These are phyloP conservation scores for Wallacemonas sp. DNA, from an alignment of 208 protist species.

Conservation along the genomic window DNA sequence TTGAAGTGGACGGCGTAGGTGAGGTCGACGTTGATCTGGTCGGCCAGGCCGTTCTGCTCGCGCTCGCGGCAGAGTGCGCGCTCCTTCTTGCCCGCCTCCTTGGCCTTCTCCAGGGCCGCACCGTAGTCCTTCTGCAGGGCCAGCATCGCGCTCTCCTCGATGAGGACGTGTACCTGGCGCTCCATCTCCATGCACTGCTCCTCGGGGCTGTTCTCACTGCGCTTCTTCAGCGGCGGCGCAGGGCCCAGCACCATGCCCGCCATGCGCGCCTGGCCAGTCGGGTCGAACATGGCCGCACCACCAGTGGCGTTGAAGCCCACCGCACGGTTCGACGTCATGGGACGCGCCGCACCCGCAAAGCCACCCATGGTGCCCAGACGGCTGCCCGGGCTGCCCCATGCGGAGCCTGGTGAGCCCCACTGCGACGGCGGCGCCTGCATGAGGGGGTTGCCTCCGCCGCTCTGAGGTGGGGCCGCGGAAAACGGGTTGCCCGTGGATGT, in stretches of 20 bases:
- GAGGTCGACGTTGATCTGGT: constrained; percentile 96
- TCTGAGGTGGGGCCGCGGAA: constrained; percentile 21
- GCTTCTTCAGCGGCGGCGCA: constrained; percentile 91
- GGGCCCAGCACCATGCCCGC: constrained; percentile 73
- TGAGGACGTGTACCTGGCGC: constrained; percentile 90
- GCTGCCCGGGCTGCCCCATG: constrained; percentile 70
- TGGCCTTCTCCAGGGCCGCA: constrained; percentile 94
- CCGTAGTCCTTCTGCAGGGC: constrained; percentile 86
- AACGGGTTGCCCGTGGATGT: constrained; percentile 40
- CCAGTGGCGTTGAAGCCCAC: constrained; percentile 81
- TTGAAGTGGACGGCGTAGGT: constrained; percentile 97
- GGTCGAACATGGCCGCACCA: constrained; percentile 74
- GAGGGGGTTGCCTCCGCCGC: constrained; percentile 62
- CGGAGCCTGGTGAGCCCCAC: constrained; percentile 66
- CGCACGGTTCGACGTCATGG: constrained; percentile 94
- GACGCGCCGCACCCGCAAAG: constrained; percentile 54
- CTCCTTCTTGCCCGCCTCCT: constrained; percentile 94
- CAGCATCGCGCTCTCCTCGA: constrained; percentile 94
- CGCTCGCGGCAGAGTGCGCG: constrained; percentile 90
- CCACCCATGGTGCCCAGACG: constrained; percentile 70
- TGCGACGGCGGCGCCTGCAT: constrained; percentile 81
- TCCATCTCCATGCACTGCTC: constrained; percentile 94
- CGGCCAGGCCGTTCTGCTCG: constrained; percentile 82
- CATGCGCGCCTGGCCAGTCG: constrained; percentile 67
- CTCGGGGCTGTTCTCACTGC: constrained; percentile 90